Conservation (phyloP, 1,139 yeast genomes). For the Pichia sp. region DNA sequence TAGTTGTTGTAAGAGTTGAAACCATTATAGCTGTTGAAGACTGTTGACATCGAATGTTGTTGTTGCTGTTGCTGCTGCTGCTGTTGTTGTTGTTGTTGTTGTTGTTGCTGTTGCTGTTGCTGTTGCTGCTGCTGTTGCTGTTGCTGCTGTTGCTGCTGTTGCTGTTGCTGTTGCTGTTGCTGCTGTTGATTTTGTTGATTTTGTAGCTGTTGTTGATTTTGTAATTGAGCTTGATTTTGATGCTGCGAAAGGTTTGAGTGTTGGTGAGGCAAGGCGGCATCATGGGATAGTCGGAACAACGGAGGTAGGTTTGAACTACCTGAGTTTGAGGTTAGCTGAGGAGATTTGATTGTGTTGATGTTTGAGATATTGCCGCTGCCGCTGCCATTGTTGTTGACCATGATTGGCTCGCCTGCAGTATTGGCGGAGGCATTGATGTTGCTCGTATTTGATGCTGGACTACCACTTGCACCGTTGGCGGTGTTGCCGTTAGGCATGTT, state of each 20-base stretch:
- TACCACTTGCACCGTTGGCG: neutral
- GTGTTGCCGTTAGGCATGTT: neutral
- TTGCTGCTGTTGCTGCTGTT: neutral
- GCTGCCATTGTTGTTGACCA: neutral
- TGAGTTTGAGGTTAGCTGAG: neutral
- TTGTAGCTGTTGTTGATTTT: neutral
- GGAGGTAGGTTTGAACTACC: conserved; percentile 22
- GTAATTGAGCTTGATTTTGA: neutral
- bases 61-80: conserved; percentile 13
- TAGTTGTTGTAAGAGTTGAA: conserved; percentile 3
- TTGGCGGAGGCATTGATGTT: neutral
- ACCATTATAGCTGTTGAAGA: conserved; percentile 6
- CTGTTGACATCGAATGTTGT: neutral
- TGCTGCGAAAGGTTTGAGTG: neutral
- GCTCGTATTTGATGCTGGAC: neutral
- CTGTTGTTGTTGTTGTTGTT: conserved; percentile 5
- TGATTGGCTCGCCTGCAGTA: neutral
- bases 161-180: neutral
- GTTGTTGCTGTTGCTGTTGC: conserved; percentile 1
- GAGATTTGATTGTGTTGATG: conserved; percentile 1
- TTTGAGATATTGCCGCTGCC: neutral
- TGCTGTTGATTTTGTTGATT: conserved; percentile 3
- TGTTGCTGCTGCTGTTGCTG: conserved; percentile 5
- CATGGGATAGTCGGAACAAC: conserved; percentile 26
- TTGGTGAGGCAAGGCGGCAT: conserved; percentile 16